Base-by-base conservation (phyloP, 768 basidiomycete genomes). In the Mrakia gelida region DNA sequence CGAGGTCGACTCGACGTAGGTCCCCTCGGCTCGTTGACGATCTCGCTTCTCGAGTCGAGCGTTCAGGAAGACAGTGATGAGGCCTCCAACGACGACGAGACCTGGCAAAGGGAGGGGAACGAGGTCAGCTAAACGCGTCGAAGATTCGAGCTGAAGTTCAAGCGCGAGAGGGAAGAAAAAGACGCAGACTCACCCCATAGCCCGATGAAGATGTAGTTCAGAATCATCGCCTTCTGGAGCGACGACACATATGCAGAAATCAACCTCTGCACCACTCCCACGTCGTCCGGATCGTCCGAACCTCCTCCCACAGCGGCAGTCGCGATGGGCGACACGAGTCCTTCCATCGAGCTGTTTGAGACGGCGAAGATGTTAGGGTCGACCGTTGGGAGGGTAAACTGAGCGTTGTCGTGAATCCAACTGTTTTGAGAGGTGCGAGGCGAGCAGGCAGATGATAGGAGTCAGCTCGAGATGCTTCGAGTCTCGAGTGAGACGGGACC, bases 331-430 rank as follows among this genome's bases (percentile, higher is more conserved):
- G 86, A 86, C 5, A 91, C 88, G 30, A 91, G 90, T 81, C 94
- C 93, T 81, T 92, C 86, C 76, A 95, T 89, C 3, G 88, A 86
- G 4, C 84, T 83, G 4, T 90, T 89, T 0, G 93, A 93, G 75
- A 97, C 88, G 43, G 95, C 87, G 68, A 98, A 90, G 41, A 90
- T 87, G 56, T 88, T 87, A 72, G 91, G 86, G 78, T 93, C 91
- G 76, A 98, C 88, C 67, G 88, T 89, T 0, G 95, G 92, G 78
- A 98, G 87, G 81, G 92, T 85, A 81, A 98, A 87, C 70, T 90
- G 86, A 68, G 95, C 90, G 85, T 97, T 93, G 80, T 94, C 86
- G 83, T 96, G 91, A 80, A 98, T 86, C 88, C 96, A 98, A 0
- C 94, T 98, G 9, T 45, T 15, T 10, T 97, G 86, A 8, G 92